phyloP scores from a whole-genome alignment of 163 green algal species.

The Scenedesmus sp. region DNA sequence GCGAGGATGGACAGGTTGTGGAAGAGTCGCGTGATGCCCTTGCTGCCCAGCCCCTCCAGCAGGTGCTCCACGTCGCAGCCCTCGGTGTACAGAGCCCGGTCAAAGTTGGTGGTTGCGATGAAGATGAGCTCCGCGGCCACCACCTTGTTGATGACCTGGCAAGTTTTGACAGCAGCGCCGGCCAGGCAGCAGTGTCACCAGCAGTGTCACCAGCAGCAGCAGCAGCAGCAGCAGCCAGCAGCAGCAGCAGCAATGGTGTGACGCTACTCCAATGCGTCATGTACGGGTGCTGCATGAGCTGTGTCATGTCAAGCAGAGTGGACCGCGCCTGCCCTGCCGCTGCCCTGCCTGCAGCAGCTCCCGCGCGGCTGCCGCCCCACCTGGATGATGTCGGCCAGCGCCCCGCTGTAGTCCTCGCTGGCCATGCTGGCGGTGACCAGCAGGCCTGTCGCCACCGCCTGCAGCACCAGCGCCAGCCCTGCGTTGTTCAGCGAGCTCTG shows the following conservation, averaged over 20 bases:
- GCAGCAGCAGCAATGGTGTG: background rate
- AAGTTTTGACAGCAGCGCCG: no score
- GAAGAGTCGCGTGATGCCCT: constrained; percentile 46
- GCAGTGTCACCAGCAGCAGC: background rate
- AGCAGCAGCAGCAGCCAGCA: background rate
- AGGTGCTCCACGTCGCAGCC: constrained; percentile 52
- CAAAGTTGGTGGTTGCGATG: constrained; percentile 53
- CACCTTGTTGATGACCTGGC: constrained; percentile 53
- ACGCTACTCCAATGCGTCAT: no score
- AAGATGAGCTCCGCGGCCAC: constrained; percentile 55
- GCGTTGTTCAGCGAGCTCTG: constrained; percentile 53
- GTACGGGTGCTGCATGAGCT: no score
- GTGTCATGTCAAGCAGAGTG: no score
- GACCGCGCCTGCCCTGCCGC: no score
- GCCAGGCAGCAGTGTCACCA: constrained; percentile 8
- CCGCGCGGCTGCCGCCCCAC: background rate
- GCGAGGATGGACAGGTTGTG: constrained; percentile 52
- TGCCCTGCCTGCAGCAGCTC: no score
- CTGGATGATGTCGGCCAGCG: constrained; percentile 48
- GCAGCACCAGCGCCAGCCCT: constrained; percentile 44
- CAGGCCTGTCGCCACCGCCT: constrained; percentile 46
- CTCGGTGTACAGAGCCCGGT: constrained; percentile 48
- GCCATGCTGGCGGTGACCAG: constrained; percentile 47
- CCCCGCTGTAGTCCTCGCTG: constrained; percentile 18
- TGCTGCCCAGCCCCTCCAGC: constrained; percentile 39